Percentiles rank a stretch among this genome's conserved stretches.
Conservation (phyloP, 441 rosid species). For the Manihot esculenta region DNA sequence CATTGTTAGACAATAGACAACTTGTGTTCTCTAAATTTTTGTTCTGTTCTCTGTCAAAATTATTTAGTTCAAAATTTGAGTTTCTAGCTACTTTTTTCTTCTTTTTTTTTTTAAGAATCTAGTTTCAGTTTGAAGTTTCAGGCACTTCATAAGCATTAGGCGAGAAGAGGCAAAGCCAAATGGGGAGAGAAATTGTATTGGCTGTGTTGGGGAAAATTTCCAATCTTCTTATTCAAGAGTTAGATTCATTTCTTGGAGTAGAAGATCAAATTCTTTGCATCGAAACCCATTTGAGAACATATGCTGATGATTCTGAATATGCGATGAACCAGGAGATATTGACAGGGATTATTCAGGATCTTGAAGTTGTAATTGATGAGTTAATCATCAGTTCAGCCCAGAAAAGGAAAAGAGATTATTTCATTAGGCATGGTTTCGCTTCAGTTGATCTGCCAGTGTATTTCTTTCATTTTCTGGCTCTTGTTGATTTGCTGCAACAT, state of each 20-base stretch:
- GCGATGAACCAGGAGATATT: neutral
- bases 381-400: neutral
- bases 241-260: neutral
- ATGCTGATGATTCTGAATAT: neutral
- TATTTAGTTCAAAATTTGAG: too few relatives aligned
- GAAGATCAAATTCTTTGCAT: neutral
- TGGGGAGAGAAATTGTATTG: neutral
- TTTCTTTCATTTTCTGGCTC: neutral
- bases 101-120: too few relatives aligned
- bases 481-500: neutral
- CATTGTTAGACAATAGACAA: too few relatives aligned
- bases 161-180: too few relatives aligned
- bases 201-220: neutral
- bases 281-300: neutral
- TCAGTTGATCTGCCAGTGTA: neutral
- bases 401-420: neutral
- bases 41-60: too few relatives aligned
- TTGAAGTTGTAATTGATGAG: constrained; percentile 1
- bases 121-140: too few relatives aligned
- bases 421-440: neutral
- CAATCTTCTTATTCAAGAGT: too few relatives aligned
- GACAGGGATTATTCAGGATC: neutral
- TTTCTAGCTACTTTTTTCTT: too few relatives aligned
- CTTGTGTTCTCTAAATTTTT: too few relatives aligned
- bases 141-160: too few relatives aligned